A percentile compares a stretch with the other conserved stretches of the same genome.
Conservation (phyloP, 2,329 filamentous ascomycete genomes). For the Verticillium dahliae region DNA sequence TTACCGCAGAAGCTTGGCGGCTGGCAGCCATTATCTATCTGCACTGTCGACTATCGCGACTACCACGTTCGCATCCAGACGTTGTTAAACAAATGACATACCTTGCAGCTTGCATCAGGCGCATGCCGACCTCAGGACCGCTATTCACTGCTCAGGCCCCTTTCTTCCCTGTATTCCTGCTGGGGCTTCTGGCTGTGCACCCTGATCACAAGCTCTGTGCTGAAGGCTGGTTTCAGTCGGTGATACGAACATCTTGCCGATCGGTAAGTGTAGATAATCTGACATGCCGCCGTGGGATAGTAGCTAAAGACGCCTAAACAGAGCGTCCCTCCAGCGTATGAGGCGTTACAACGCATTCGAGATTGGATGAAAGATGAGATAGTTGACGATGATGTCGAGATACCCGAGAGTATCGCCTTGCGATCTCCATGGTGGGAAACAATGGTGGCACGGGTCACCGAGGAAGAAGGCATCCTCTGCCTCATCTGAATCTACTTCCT, state of each 20-base stretch:
- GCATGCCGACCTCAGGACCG: conserved; percentile 33
- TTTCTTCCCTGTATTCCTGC: conserved; percentile 32
- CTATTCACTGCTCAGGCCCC: conserved; percentile 35
- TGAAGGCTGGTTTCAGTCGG: conserved; percentile 26
- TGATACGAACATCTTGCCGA: conserved; percentile 27
- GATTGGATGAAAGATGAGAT: conserved; percentile 23
- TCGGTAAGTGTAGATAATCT: conserved; percentile 21
- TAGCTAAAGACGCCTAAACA: conserved; percentile 14
- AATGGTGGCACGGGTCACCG: conserved; percentile 24
- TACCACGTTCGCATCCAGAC: conserved; percentile 28
- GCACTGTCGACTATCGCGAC: conserved; percentile 28
- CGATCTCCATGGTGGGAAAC: conserved; percentile 32
- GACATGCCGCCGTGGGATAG: not conserved
- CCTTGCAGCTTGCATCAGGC: conserved; percentile 27
- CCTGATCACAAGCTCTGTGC: conserved; percentile 21
- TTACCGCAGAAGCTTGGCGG: conserved; percentile 34
- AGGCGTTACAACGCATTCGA: conserved; percentile 25
- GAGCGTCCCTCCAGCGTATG: conserved; percentile 32
- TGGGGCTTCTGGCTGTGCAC: conserved; percentile 26
- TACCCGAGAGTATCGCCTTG: conserved; percentile 17
- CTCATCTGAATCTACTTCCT: conserved; percentile 21
- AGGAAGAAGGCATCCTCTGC: conserved; percentile 28
- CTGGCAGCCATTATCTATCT: conserved; percentile 30
- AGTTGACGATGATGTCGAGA: conserved; percentile 3
- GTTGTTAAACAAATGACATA: conserved; percentile 24